Percentiles rank a stretch among this genome's conserved stretches.
These are phyloP conservation scores for Microdochium bolleyi DNA, from an alignment of 2,329 filamentous ascomycete genomes.

Conservation along the genomic window DNA sequence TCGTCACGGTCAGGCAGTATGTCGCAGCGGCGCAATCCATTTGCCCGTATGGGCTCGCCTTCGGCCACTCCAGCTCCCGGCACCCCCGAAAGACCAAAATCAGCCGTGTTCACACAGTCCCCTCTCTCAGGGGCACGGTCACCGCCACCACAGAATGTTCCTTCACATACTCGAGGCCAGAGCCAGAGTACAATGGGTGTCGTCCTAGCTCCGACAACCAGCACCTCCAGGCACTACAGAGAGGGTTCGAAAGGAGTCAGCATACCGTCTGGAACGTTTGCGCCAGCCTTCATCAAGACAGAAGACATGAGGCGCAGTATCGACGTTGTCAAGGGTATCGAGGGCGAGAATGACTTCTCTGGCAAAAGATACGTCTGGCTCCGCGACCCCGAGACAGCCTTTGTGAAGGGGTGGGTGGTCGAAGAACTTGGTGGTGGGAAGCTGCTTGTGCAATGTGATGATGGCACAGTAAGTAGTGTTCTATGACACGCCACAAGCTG, in stretches of 20 bases:
- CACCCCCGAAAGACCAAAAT: slow-evolving; percentile 58
- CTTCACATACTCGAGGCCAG: slow-evolving; percentile 57
- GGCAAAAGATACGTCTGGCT: slow-evolving; percentile 98
- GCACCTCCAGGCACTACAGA: slow-evolving; percentile 30
- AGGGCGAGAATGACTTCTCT: slow-evolving; percentile 98
- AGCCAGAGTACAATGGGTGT: slow-evolving; percentile 50
- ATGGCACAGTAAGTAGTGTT: slow-evolving; percentile 65
- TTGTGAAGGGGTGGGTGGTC: slow-evolving; percentile 86
- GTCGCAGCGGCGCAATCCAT: slow-evolving; percentile 70
- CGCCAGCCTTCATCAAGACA: slow-evolving; percentile 89
- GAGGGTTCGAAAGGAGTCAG: slow-evolving; percentile 58
- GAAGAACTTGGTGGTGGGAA: slow-evolving; percentile 65
- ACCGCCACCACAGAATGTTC: slow-evolving; percentile 27
- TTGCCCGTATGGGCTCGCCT: slow-evolving; percentile 60
- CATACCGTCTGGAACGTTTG: slow-evolving; percentile 73
- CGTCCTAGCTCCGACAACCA: slow-evolving; percentile 26
- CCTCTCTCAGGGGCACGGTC: slow-evolving; percentile 22
- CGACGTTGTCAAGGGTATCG: slow-evolving; percentile 63
- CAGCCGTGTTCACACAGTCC: slow-evolving; percentile 60
- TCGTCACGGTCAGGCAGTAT: slow-evolving; percentile 49
- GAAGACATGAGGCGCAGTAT: slow-evolving; percentile 60
- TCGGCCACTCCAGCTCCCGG: slow-evolving; percentile 58
- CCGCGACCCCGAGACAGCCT: slow-evolving; percentile 77
- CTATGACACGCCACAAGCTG: not conserved
- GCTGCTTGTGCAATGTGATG: slow-evolving; percentile 85